A percentile compares a stretch with the other conserved stretches of the same genome.
These are phyloP conservation scores for Crithidia bombi DNA, from an alignment of 208 protist species.

Conservation along the genomic window DNA sequence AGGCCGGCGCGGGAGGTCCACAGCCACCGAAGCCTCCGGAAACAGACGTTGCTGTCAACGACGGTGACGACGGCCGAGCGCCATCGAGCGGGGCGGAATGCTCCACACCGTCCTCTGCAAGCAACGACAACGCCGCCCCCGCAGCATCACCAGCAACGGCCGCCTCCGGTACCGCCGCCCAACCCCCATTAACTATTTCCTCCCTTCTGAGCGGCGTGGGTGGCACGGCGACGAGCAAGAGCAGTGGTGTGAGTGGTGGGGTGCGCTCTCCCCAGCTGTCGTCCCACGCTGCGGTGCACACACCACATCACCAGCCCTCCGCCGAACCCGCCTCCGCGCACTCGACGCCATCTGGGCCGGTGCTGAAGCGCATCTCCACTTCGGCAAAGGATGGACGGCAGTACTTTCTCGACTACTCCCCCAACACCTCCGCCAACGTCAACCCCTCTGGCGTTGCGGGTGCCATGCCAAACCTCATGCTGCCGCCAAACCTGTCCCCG, in stretches of 20 bases:
- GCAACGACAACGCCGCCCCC: slow-evolving; percentile 6
- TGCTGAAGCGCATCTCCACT: slow-evolving; percentile 36
- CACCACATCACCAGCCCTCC: slow-evolving; percentile 10
- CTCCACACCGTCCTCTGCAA: slow-evolving; percentile 25
- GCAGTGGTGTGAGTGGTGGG: background rate
- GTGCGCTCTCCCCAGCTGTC: slow-evolving; percentile 16
- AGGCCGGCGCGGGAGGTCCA: background rate
- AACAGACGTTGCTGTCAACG: background rate
- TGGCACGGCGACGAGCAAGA: background rate
- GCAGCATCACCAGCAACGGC: background rate
- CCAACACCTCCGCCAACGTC: slow-evolving; percentile 12
- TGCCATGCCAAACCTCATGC: slow-evolving; percentile 35
- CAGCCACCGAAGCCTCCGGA: slow-evolving; percentile 6
- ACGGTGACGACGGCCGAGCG: background rate
- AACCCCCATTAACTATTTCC: slow-evolving; percentile 27
- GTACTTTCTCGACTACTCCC: slow-evolving; percentile 48
- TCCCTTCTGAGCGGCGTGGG: slow-evolving; percentile 3
- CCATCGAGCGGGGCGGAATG: slow-evolving; percentile 26
- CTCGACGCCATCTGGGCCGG: slow-evolving; percentile 31
- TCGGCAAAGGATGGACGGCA: slow-evolving; percentile 37
- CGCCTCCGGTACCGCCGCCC: slow-evolving; percentile 2
- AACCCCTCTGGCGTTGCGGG: slow-evolving; percentile 9
- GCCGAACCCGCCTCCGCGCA: slow-evolving; percentile 17
- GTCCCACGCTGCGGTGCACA: slow-evolving; percentile 6
- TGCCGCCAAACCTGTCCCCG: slow-evolving; percentile 32